These are phyloP conservation scores for Corymbia calophylla DNA, from an alignment of 441 rosid genomes.

Conservation along the genomic window DNA sequence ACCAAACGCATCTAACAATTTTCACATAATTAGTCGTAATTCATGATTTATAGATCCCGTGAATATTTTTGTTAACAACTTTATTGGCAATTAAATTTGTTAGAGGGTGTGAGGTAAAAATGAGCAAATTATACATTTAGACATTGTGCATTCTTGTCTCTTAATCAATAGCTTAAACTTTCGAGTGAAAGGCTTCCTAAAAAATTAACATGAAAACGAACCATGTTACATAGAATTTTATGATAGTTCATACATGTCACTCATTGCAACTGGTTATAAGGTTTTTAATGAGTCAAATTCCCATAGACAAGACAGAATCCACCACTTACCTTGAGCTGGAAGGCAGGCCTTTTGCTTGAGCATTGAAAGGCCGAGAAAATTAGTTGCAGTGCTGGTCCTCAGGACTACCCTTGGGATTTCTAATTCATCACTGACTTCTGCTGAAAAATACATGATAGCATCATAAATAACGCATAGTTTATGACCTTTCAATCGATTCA, in stretches of 20 bases:
- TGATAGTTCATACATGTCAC: background rate
- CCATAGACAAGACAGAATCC: background rate
- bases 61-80: background rate
- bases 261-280: background rate
- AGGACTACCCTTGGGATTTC: background rate
- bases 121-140: background rate
- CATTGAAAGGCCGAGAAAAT: background rate
- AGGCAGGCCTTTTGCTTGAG: background rate
- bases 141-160: background rate
- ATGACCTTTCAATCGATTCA: background rate
- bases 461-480: background rate
- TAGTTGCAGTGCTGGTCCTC: constrained; percentile 4
- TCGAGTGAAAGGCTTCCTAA: background rate
- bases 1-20: background rate
- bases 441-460: constrained; percentile 1
- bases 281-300: background rate
- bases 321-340: background rate
- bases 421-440: background rate
- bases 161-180: background rate
- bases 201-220: background rate
- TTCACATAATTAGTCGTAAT: background rate
- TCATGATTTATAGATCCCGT: background rate
- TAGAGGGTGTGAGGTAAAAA: background rate
- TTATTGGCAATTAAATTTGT: background rate
- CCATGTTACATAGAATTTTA: background rate